These are phyloP conservation scores for Olyra latifolia DNA, from an alignment of 176 grass and related monocot genomes.

Conservation along the genomic window DNA sequence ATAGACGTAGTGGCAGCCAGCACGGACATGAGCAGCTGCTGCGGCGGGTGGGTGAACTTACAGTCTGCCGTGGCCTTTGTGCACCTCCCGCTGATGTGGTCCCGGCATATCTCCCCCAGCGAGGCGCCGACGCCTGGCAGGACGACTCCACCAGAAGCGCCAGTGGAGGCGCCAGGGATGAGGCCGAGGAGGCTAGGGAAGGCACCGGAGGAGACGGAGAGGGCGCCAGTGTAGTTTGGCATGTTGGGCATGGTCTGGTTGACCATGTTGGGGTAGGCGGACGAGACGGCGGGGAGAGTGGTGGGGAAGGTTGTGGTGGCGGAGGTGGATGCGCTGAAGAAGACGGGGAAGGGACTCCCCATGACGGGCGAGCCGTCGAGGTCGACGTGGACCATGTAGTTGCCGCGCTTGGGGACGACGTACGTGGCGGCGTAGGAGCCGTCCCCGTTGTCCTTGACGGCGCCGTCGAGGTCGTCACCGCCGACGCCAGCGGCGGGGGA, in stretches of 20 bases:
- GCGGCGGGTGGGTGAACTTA: slow-evolving; percentile 73
- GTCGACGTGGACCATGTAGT: slow-evolving; percentile 85
- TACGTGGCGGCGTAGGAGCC: slow-evolving; percentile 83
- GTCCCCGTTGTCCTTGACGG: slow-evolving; percentile 75
- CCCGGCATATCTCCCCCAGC: slow-evolving; percentile 79
- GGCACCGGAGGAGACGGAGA: slow-evolving; percentile 37
- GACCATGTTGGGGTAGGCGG: slow-evolving; percentile 74
- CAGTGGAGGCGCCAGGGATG: slow-evolving; percentile 41
- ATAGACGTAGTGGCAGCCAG: slow-evolving; percentile 63
- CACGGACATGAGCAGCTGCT: slow-evolving; percentile 73
- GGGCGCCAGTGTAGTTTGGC: slow-evolving; percentile 80
- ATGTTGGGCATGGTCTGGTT: slow-evolving; percentile 99
- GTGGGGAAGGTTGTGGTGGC: slow-evolving; percentile 34
- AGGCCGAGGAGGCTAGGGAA: slow-evolving; percentile 61
- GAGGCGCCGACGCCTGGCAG: slow-evolving; percentile 81
- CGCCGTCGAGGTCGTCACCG: slow-evolving; percentile 61
- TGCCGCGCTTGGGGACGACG: slow-evolving; percentile 77
- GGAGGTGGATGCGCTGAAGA: slow-evolving; percentile 62
- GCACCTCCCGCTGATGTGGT: slow-evolving; percentile 74
- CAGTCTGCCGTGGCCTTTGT: slow-evolving; percentile 55
- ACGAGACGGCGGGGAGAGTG: background rate
- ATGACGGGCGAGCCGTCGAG: slow-evolving; percentile 65
- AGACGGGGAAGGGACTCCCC: slow-evolving; percentile 97
- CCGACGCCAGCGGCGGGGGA: slow-evolving; percentile 65
- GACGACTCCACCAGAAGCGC: slow-evolving; percentile 66